Base-by-base conservation (phyloP, 2,329 filamentous ascomycete genomes). In the Podosphaera xanthii region DNA sequence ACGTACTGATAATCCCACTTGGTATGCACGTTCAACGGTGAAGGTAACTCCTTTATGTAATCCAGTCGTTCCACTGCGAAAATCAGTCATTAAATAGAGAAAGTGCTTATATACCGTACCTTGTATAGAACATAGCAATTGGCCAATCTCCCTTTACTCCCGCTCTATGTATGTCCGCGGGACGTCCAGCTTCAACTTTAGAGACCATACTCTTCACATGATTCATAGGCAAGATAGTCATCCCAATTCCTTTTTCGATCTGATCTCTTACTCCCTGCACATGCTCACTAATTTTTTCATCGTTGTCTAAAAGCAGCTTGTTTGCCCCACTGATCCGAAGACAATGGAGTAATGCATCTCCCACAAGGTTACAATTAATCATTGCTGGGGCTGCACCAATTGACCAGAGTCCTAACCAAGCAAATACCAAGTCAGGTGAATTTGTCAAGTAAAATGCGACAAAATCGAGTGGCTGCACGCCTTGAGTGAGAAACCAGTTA, bases 31-130 rank as follows among this genome's bases (percentile, higher is more conserved):
- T 7, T 54, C 34, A 14, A 34, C 14, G 14, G 78, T 78, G 63
- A 86, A 81, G 0, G 76, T 69, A 64, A 81, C 83, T 0, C 81
- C 85, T 69, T 90, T 90, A 9, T 86, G 84, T 63, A 86, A 70
- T 2, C 86, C 86, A 0, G 86, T 89, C 0, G 86, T 89, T 42
- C 85, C 85, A 62, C 81, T 83, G 0, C 6, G 4, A 6, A 60
- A 5, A 49, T 62, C 10, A 62, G 58, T 30, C 57, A 33, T 42
- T 30, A 33, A 40, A 33, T 35, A 50, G 30, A n/a, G 9, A 7
- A 52, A 50, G 8, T 2, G 8, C 3, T 3, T 2, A 50, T 50
- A 8, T 22, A 22, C 7, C 8, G 4, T 53, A 76, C 75, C 75
- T 80, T 0, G 86, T 90, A 68, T 87, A 89, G 64, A 89, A 80